These are phyloP conservation scores for Plectranthus barbatus DNA, from an alignment of 257 asterid species.

Conservation along the genomic window DNA sequence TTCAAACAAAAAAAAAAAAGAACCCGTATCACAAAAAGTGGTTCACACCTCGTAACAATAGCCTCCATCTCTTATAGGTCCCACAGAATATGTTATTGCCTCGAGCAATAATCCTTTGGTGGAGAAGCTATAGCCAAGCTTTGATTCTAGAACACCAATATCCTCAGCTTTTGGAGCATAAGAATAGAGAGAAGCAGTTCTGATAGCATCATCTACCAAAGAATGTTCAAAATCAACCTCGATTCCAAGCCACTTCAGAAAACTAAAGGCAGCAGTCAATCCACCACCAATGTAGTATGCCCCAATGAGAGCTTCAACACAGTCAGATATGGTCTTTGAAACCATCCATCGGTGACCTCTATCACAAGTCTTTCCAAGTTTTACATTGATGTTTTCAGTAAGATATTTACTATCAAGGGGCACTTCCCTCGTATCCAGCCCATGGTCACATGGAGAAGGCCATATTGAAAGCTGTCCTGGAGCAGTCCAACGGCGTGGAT, in stretches of 20 bases:
- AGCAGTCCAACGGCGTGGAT: conserved; percentile 86
- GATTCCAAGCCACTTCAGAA: conserved; percentile 89
- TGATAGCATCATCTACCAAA: conserved; percentile 50
- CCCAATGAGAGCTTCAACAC: conserved; percentile 92
- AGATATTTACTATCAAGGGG: conserved; percentile 47
- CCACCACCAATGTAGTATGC: conserved; percentile 92
- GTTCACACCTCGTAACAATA: conserved; percentile 53
- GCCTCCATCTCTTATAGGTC: conserved; percentile 32
- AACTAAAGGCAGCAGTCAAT: conserved; percentile 49
- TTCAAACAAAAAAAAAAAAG: neutral
- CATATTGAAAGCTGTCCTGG: conserved; percentile 82
- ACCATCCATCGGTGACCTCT: conserved; percentile 89
- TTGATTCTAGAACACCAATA: conserved; percentile 51
- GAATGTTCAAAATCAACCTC: conserved; percentile 49
- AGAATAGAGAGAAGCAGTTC: conserved; percentile 51
- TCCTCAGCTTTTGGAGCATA: conserved; percentile 45
- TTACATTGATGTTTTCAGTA: conserved; percentile 44
- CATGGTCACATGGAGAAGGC: conserved; percentile 61
- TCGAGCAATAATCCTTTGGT: conserved; percentile 81
- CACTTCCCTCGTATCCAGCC: conserved; percentile 56
- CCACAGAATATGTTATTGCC: conserved; percentile 74
- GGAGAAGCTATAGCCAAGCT: conserved; percentile 52
- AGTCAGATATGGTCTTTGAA: conserved; percentile 85
- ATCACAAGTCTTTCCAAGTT: conserved; percentile 77
- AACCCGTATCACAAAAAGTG: neutral